Evolutionary conservation across 768 basidiomycete species (phyloP).

Genomic region (Amanita muscaria): DNA sequence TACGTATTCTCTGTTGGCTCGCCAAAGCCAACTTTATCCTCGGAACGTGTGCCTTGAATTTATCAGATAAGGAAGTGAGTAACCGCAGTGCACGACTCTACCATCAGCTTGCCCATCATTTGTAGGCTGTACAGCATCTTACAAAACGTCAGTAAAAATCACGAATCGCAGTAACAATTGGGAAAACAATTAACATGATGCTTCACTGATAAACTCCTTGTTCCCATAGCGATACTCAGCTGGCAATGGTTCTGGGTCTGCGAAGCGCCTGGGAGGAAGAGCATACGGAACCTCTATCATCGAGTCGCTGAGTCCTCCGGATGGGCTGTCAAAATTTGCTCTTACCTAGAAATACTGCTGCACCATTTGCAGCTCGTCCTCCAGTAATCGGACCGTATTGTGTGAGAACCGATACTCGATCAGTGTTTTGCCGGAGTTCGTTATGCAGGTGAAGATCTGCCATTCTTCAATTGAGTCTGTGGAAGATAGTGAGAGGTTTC

Average conservation of each 20-base stretch:
- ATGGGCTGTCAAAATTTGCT: constrained; percentile 1
- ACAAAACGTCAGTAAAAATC: background rate
- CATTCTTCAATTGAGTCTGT: background rate
- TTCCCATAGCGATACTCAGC: constrained; percentile 43
- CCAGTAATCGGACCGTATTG: constrained; percentile 48
- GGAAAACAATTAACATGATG: constrained; percentile 29
- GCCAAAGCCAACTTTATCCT: constrained; percentile 60
- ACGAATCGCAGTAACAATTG: background rate
- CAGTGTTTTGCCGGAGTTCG: constrained; percentile 35
- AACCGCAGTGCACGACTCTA: background rate
- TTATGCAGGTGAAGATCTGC: constrained; percentile 38
- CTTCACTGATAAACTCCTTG: constrained; percentile 55
- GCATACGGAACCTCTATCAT: constrained; percentile 64
- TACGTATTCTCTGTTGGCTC: constrained; percentile 66
- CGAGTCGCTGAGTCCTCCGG: background rate
- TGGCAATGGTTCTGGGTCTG: constrained; percentile 53
- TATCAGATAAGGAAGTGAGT: background rate
- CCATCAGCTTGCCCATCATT: constrained; percentile 55
- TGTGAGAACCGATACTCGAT: constrained; percentile 42
- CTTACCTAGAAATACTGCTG: constrained; percentile 57
- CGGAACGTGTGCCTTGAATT: constrained; percentile 32
- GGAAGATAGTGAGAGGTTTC: too few species aligned
- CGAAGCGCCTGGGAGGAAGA: constrained; percentile 53
- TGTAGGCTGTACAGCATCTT: constrained; percentile 53
- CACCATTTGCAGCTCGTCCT: constrained; percentile 50